Base-by-base conservation (phyloP, 371 early-diverging fungal species). In the Nematocida sp. region DNA sequence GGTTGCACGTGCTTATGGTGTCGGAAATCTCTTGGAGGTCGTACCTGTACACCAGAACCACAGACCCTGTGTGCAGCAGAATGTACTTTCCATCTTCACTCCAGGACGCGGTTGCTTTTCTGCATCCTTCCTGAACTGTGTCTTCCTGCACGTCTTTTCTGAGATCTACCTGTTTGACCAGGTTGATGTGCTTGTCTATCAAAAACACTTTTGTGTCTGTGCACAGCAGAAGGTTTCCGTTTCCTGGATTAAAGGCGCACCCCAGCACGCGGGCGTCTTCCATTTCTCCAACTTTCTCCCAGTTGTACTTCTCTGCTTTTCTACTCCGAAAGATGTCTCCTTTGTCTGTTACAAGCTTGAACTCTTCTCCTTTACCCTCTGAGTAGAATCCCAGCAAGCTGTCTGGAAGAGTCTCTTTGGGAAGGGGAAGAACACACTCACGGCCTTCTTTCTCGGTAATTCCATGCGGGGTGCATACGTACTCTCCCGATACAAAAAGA, bases 1-100 rank as follows among this genome's bases (percentile, higher is more conserved):
- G 37, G 53, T 70, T 70, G 60, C 74, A 49, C 1, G 38, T 37
- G 3, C 34, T 50, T 4, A 58, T 11, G 5, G 74, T 70, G 34
- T 70, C 74, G 25, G 74, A 13, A 32, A 70, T 50, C 3, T n/a
- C 46, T 1, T 31, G 21, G 19, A 70, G 25, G 32, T 70, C 56
- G 53, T 70, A 70, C 29, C 67, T 34, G 48, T 19, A 70, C n/a
- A 70, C 21, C n/a, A 13, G 11, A 15, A 70, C 2, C 11, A 50
- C 34, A 1, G 52, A 8, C 2, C 31, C 51, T 2, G 45, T 25
- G 7, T 11, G 11, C 21, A 70, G 13, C 5, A 38, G n/a, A 19
- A 70, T 70, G 53, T 70, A 70, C 50, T 70, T 70, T 29, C 62
- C 62, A 37, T 70, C 74, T 4, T n/a, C 13, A 0, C 51, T 50